phyloP scores from a whole-genome alignment of 495 filamentous ascomycete species.

The Penicillium turbatum region DNA sequence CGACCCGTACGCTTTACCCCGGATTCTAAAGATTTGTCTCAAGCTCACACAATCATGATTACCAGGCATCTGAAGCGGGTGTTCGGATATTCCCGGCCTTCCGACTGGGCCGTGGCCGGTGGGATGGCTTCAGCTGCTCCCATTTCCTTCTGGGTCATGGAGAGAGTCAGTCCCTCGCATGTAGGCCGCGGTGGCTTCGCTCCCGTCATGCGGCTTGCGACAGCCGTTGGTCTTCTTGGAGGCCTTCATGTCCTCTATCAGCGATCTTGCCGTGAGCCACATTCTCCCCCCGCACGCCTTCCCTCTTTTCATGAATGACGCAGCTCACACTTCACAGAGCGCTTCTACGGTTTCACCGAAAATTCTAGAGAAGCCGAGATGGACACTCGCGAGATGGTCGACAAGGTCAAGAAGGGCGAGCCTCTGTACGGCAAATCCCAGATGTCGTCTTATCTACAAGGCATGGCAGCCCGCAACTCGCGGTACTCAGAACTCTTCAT shows the following conservation, averaged over 20 bases:
- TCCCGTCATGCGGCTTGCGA: conserved; percentile 72
- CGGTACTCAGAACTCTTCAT: conserved; percentile 80
- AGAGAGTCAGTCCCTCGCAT: conserved; percentile 74
- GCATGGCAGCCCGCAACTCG: conserved; percentile 87
- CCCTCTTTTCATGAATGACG: background rate
- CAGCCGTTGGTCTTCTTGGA: conserved; percentile 63
- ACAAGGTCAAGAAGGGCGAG: conserved; percentile 85
- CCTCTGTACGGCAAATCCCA: conserved; percentile 81
- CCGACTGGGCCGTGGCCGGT: conserved; percentile 71
- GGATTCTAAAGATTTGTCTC: conserved; percentile 8
- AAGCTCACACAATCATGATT: conserved; percentile 18
- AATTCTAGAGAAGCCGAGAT: conserved; percentile 87
- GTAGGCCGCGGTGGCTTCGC: conserved; percentile 76
- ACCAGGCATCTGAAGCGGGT: conserved; percentile 88
- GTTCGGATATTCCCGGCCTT: conserved; percentile 73
- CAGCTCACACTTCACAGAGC: conserved; percentile 36
- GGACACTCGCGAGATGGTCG: conserved; percentile 98
- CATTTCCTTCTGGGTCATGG: conserved; percentile 67
- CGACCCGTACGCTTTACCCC: conserved; percentile 72
- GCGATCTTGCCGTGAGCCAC: conserved; percentile 58
- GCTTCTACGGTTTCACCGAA: conserved; percentile 92
- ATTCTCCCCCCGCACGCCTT: background rate
- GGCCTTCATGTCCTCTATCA: conserved; percentile 79
- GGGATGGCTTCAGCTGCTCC: conserved; percentile 64
- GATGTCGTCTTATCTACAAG: conserved; percentile 83